Percentiles rank a stretch among this genome's conserved stretches.
Conservation (phyloP, 1,284 basidiomycete species). For the Volvariella volvacea region DNA sequence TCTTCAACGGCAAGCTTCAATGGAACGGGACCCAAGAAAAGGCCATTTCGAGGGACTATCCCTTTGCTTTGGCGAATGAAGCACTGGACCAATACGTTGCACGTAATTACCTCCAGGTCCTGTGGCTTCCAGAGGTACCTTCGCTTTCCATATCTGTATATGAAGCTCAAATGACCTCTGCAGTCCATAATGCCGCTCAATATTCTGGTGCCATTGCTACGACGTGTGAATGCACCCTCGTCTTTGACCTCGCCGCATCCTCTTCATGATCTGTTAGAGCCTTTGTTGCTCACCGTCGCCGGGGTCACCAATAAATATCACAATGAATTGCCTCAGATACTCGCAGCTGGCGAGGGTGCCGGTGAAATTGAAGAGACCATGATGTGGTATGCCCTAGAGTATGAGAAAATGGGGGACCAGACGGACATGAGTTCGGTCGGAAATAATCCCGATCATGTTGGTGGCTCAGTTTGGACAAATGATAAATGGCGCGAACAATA, state of each 20-base stretch:
- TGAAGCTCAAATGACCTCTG: conserved; percentile 3
- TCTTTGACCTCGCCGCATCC: conserved; percentile 33
- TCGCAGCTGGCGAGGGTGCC: conserved; percentile 47
- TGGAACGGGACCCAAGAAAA: conserved; percentile 50
- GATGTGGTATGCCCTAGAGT: conserved; percentile 64
- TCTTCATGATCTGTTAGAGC: conserved; percentile 48
- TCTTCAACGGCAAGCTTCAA: conserved; percentile 13
- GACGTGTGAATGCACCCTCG: conserved; percentile 32
- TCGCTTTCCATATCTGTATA: conserved; percentile 1
- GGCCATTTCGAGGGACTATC: conserved; percentile 38
- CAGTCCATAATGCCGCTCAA: conserved; percentile 66
- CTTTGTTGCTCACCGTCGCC: conserved; percentile 53
- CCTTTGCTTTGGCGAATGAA: conserved; percentile 34
- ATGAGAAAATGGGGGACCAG: conserved; percentile 44
- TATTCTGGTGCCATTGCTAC: conserved; percentile 47
- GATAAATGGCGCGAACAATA: conserved; percentile 47
- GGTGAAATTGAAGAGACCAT: conserved; percentile 60
- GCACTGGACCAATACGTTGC: conserved; percentile 39
- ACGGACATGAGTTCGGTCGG: conserved; percentile 10
- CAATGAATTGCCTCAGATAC: conserved; percentile 48
- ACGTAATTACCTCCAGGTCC: conserved; percentile 60
- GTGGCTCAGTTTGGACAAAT: conserved; percentile 33
- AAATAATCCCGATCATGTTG: conserved; percentile 12
- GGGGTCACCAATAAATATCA: conserved; percentile 56
- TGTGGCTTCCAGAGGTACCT: conserved; percentile 68